These are phyloP conservation scores for Acanthamoeba healyi DNA, from an alignment of 208 protist species.

Conservation along the genomic window DNA sequence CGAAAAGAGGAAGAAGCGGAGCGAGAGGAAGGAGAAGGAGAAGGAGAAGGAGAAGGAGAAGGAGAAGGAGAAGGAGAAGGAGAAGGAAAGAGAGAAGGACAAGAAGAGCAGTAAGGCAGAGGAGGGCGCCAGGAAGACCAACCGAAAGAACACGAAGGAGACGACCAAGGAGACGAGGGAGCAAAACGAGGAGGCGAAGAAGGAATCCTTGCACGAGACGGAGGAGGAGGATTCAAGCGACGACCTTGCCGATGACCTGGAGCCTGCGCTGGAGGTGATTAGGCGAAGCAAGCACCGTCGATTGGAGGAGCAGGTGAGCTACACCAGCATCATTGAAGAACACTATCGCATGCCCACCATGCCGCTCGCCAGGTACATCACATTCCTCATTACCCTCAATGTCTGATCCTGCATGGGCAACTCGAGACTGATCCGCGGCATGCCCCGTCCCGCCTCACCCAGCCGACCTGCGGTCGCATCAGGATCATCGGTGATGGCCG, in stretches of 20 bases:
- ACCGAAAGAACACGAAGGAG: not conserved
- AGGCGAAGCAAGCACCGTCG: not conserved
- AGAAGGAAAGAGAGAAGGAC: not conserved
- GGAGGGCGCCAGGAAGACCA: too few species aligned
- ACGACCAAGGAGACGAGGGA: not conserved
- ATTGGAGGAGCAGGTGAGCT: slow-evolving; percentile 1
- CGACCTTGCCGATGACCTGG: not conserved
- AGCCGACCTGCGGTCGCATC: not conserved
- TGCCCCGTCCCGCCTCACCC: not conserved
- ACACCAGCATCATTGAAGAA: not conserved
- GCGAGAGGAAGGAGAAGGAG: not conserved
- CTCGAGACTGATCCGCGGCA: too few species aligned
- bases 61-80: not conserved
- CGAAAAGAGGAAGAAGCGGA: not conserved
- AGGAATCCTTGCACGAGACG: not conserved
- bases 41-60: not conserved
- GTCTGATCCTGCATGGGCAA: too few species aligned
- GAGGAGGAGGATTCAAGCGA: not conserved
- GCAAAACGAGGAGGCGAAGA: not conserved
- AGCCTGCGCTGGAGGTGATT: not conserved
- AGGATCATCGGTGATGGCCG: not conserved
- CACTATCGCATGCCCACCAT: slow-evolving; percentile 18
- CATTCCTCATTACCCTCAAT: not conserved
- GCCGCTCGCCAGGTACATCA: not conserved
- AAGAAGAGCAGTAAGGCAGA: not conserved